Base-by-base conservation (phyloP, 345 rosid genomes). In the Eucalyptus cladocalyx region DNA sequence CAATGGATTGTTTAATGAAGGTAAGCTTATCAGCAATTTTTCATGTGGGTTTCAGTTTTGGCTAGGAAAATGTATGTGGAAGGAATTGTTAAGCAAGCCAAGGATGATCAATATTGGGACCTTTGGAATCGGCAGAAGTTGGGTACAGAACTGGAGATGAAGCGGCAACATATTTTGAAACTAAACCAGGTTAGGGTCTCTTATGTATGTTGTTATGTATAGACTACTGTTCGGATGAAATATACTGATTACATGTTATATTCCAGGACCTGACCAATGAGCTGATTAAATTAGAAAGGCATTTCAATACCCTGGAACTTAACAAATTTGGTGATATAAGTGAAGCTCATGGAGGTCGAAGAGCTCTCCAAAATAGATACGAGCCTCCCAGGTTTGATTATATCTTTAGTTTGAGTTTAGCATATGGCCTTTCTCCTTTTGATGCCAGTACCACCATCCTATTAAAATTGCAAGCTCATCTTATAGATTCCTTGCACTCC, bases 81-180 rank as follows among this genome's bases (percentile, higher is more conserved):
- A 91, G 98, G 97, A 87, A 92, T 96, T 90, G 90, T 95, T 76
- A 96, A 95, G 93, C 99, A 98, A 95, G 95, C 98, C 90, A 94
- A 95, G 86, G 98, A 98, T 91, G 90, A 91, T 87, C 96, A 89
- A 87, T 97, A 96, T 89, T 94, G 96, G 98, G 98, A 98, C 81
- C 94, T 97, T 50, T 97, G 99, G 99, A 95, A 95, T 93, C 94
- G 92, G 90, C 99, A 94, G 93, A 96, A 94, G 94, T 92, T 97
- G 94, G 93, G 95, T 92, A 92, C 96, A 87, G 99, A 95, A 92
- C 94, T 97, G 92, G 99, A 96, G 93, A 94, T 95, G 90, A 98
- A 97, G 93, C 94, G 88, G 93, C 93, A 88, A 37, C 94, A 90
- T 87, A 95, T 97, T 81, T 89, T 93, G 69, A 93, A 95, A 91